These are phyloP conservation scores for Aplosporella prunicola DNA, from an alignment of 2,329 filamentous ascomycete genomes.

Conservation along the genomic window DNA sequence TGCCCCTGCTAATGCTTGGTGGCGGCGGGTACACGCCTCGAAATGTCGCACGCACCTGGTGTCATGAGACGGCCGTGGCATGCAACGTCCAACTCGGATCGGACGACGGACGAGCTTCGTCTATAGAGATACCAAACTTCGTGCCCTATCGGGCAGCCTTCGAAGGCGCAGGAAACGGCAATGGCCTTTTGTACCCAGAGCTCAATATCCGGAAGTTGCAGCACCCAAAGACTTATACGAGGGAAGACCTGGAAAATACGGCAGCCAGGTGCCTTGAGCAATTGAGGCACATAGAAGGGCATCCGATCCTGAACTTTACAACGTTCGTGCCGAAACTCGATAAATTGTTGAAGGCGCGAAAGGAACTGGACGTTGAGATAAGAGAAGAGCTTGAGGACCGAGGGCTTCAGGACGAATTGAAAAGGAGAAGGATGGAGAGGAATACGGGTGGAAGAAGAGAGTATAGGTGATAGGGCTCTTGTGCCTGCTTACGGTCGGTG, in stretches of 20 bases:
- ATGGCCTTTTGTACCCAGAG: constrained; percentile 68
- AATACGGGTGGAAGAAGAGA: constrained; percentile 38
- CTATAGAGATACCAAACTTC: constrained; percentile 72
- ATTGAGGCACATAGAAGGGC: constrained; percentile 71
- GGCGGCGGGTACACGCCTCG: constrained; percentile 94
- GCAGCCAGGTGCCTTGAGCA: constrained; percentile 75
- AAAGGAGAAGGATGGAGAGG: constrained; percentile 33
- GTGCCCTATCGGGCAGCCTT: constrained; percentile 86
- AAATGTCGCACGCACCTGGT: constrained; percentile 94
- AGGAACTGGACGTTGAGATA: constrained; percentile 58
- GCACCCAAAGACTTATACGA: constrained; percentile 68
- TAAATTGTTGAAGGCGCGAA: constrained; percentile 42
- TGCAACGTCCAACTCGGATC: constrained; percentile 64
- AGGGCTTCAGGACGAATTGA: constrained; percentile 46
- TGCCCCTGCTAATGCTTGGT: constrained; percentile 83
- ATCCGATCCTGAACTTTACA: constrained; percentile 42
- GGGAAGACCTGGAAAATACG: constrained; percentile 65
- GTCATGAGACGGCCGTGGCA: constrained; percentile 88
- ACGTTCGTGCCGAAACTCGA: constrained; percentile 4
- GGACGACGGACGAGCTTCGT: too few relatives aligned
- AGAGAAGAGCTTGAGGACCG: constrained; percentile 55
- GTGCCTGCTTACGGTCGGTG: too few relatives aligned
- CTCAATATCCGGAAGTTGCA: constrained; percentile 58
- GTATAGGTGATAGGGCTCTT: too few relatives aligned
- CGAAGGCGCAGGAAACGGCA: constrained; percentile 60